Conservation (phyloP, 1,284 basidiomycete species). For the Moniliella sp. region DNA sequence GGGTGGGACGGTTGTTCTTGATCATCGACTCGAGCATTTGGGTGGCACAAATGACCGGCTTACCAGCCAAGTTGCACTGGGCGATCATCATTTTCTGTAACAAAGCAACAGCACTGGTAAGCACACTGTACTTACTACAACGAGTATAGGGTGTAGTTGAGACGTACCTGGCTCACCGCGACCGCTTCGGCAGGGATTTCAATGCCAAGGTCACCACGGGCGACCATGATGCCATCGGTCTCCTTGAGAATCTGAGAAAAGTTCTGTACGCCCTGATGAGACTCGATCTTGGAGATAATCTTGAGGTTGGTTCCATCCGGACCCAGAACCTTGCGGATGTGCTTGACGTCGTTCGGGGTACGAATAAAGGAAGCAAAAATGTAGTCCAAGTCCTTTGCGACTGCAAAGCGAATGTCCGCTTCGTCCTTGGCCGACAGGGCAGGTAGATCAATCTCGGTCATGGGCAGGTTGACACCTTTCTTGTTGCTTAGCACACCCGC, state of each 20-base stretch:
- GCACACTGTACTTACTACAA: too few species aligned
- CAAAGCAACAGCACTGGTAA: too few species aligned
- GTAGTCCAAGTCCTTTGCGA: slow-evolving; percentile 95
- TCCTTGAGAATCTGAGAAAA: slow-evolving; percentile 33
- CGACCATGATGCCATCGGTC: slow-evolving; percentile 34
- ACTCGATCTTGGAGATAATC: slow-evolving; percentile 34
- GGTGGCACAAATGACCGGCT: slow-evolving; percentile 94
- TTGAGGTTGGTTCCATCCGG: slow-evolving; percentile 31
- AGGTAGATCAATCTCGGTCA: slow-evolving; percentile 86
- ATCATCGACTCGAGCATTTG: slow-evolving; percentile 83
- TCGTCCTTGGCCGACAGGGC: slow-evolving; percentile 84
- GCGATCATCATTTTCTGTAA: slow-evolving; percentile 34
- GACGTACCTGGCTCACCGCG: too few species aligned
- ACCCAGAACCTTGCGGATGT: slow-evolving; percentile 29
- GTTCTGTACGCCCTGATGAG: slow-evolving; percentile 33
- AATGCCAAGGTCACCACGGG: slow-evolving; percentile 33
- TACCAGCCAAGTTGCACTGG: slow-evolving; percentile 34
- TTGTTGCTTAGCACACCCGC: slow-evolving; percentile 78
- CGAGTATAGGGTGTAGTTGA: too few species aligned
- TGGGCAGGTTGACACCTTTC: slow-evolving; percentile 98
- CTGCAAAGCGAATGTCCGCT: slow-evolving; percentile 75
- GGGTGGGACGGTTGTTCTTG: slow-evolving; percentile 31
- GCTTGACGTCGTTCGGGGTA: slow-evolving; percentile 20
- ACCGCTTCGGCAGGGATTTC: slow-evolving; percentile 42
- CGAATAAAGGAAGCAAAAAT: slow-evolving; percentile 35